Evolutionary conservation across 176 grass and related monocot genomes (phyloP).

Genomic region (Oryza nivara): DNA sequence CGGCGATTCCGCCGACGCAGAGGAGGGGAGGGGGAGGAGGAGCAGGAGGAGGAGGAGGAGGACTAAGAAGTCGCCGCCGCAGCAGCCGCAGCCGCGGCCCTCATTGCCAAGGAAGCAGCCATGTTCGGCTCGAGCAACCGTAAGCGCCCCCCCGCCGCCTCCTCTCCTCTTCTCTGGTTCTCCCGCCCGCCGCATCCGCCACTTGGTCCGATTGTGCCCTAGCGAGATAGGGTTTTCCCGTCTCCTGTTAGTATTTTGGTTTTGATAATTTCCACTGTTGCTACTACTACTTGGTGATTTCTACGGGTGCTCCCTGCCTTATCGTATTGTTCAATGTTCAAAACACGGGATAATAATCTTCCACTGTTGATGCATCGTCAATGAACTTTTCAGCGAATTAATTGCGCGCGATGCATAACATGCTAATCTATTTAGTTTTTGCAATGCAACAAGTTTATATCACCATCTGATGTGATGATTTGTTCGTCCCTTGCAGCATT

Average conservation of each 20-base stretch:
- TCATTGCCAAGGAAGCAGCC: not conserved
- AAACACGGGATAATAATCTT: not conserved
- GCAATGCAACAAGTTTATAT: not conserved
- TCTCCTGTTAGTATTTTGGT: not conserved
- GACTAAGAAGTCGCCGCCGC: not conserved
- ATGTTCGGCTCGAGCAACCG: not conserved
- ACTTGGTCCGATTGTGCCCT: too few species aligned
- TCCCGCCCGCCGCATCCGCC: not conserved
- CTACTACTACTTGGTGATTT: not conserved
- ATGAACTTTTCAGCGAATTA: not conserved
- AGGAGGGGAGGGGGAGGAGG: not conserved
- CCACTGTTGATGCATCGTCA: not conserved
- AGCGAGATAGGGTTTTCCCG: not conserved
- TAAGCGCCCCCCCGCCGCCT: not conserved
- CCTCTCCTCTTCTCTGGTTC: not conserved
- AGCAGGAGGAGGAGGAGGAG: not conserved
- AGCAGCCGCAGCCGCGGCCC: not conserved
- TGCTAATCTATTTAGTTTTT: not conserved
- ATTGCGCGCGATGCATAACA: not conserved
- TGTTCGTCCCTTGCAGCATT: conserved; percentile 47
- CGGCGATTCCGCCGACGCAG: not conserved
- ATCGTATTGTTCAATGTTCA: not conserved
- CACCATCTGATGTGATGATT: not conserved
- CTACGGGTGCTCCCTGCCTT: not conserved
- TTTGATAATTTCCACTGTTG: not conserved